These are phyloP conservation scores for Podila minutissima DNA, from an alignment of 192 early-diverging fungal genomes.

Conservation along the genomic window DNA sequence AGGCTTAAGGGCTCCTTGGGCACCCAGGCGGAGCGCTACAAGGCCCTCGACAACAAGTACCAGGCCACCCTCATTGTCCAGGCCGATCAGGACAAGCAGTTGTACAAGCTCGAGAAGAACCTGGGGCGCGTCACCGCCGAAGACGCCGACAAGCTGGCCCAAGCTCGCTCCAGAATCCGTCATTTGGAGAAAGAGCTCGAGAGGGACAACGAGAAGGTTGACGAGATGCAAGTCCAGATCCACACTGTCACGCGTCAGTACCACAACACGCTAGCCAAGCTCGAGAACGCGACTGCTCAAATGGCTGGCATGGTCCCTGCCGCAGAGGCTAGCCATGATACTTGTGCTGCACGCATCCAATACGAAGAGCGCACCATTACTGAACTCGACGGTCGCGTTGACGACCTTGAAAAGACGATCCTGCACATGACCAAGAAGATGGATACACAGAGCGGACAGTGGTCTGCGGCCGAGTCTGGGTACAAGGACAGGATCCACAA, in stretches of 20 bases:
- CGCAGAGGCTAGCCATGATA: slow-evolving; percentile 13
- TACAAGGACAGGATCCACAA: slow-evolving; percentile 9
- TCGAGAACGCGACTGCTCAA: neutral
- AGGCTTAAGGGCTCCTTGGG: slow-evolving; percentile 5
- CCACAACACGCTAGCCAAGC: slow-evolving; percentile 4
- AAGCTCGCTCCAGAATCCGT: neutral
- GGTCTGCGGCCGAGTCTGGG: slow-evolving; percentile 1
- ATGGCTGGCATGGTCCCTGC: slow-evolving; percentile 21
- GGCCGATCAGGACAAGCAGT: slow-evolving; percentile 17
- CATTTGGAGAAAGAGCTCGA: slow-evolving; percentile 19
- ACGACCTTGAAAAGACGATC: neutral
- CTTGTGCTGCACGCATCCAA: slow-evolving; percentile 17
- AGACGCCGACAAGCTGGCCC: slow-evolving; percentile 3
- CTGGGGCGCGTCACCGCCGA: slow-evolving; percentile 4
- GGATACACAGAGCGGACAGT: neutral
- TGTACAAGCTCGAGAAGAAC: slow-evolving; percentile 16
- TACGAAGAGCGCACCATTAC: slow-evolving; percentile 2
- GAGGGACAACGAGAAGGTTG: neutral
- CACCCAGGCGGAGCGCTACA: slow-evolving; percentile 19
- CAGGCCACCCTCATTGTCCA: neutral
- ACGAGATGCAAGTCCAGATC: slow-evolving; percentile 18
- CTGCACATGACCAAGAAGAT: neutral
- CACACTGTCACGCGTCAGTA: slow-evolving; percentile 11
- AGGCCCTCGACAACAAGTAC: slow-evolving; percentile 22
- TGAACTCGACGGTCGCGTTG: slow-evolving; percentile 1